phyloP scores from a whole-genome alignment of 2,329 filamentous ascomycete species.

The Monilinia fructigena region DNA sequence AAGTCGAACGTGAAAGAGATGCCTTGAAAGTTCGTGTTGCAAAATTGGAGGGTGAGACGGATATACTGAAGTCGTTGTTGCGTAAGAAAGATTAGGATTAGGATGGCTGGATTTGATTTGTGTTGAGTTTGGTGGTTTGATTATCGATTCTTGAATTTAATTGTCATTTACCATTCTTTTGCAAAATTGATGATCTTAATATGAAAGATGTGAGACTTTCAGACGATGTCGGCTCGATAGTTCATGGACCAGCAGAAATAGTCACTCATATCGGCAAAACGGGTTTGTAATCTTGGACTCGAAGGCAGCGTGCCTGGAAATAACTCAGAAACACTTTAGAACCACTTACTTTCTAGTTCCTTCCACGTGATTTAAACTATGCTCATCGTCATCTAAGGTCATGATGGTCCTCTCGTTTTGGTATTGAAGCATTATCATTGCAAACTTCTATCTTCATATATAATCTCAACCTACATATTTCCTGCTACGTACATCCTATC shows the following conservation, averaged over 20 bases:
- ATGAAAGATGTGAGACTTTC: constrained; percentile 14
- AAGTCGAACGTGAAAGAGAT: constrained; percentile 61
- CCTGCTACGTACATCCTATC: background rate
- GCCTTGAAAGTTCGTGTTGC: constrained; percentile 62
- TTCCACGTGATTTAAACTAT: background rate
- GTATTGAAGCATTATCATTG: too few relatives aligned
- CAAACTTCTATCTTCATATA: background rate
- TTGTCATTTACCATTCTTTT: constrained; percentile 11
- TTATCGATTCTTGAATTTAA: constrained; percentile 15
- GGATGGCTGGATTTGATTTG: background rate
- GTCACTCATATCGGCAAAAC: constrained; percentile 32
- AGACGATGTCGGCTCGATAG: constrained; percentile 27
- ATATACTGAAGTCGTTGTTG: constrained; percentile 55
- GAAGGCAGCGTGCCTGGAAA: too few relatives aligned
- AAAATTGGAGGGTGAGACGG: constrained; percentile 63
- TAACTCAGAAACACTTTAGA: background rate
- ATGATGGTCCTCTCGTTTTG: too few relatives aligned
- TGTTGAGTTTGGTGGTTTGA: background rate
- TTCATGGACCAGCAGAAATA: constrained; percentile 23
- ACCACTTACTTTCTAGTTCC: background rate
- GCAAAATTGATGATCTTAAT: background rate
- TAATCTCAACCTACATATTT: background rate
- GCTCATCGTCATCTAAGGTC: background rate
- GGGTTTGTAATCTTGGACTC: constrained; percentile 22
- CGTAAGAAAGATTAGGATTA: constrained; percentile 20